These are phyloP conservation scores for Metahyphopichia silvanorum DNA, from an alignment of 805 yeast genomes.

Conservation along the genomic window DNA sequence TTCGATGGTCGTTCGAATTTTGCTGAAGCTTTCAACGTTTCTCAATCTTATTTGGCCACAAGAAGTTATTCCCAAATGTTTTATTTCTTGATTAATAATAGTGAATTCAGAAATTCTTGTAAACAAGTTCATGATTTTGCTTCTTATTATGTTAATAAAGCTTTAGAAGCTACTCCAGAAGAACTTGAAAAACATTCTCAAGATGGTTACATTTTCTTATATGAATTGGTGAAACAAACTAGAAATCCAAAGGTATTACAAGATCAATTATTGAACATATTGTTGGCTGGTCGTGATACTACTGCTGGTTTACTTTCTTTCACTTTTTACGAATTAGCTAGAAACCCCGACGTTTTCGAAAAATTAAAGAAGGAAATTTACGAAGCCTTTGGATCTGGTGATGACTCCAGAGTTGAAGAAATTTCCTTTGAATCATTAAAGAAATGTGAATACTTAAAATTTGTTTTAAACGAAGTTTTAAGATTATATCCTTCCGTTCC, in stretches of 20 bases:
- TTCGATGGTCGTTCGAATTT: slow-evolving; percentile 22
- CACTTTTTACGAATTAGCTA: slow-evolving; percentile 27
- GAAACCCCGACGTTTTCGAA: slow-evolving; percentile 26
- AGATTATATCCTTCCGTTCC: slow-evolving; percentile 35
- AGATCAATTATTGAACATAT: slow-evolving; percentile 36
- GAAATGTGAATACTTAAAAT: slow-evolving; percentile 29
- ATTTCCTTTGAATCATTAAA: slow-evolving; percentile 32
- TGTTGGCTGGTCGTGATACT: slow-evolving; percentile 37
- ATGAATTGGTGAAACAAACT: slow-evolving; percentile 36
- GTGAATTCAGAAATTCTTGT: slow-evolving; percentile 31
- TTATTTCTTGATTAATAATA: slow-evolving; percentile 23
- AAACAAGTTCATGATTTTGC: slow-evolving; percentile 29
- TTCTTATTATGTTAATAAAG: slow-evolving; percentile 26
- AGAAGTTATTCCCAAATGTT: slow-evolving; percentile 29
- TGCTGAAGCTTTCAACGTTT: slow-evolving; percentile 32
- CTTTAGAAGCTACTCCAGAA: slow-evolving; percentile 21
- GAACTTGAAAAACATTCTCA: slow-evolving; percentile 26
- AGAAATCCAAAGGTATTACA: slow-evolving; percentile 31
- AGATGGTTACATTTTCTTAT: slow-evolving; percentile 33
- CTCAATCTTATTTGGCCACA: slow-evolving; percentile 29
- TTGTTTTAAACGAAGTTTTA: slow-evolving; percentile 26
- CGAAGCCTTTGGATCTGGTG: slow-evolving; percentile 21
- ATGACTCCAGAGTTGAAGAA: slow-evolving; percentile 14
- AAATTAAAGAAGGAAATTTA: slow-evolving; percentile 25
- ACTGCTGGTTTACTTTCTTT: slow-evolving; percentile 31